phyloP scores from a whole-genome alignment of 2,329 filamentous ascomycete genomes.

The Penicillium italicum region DNA sequence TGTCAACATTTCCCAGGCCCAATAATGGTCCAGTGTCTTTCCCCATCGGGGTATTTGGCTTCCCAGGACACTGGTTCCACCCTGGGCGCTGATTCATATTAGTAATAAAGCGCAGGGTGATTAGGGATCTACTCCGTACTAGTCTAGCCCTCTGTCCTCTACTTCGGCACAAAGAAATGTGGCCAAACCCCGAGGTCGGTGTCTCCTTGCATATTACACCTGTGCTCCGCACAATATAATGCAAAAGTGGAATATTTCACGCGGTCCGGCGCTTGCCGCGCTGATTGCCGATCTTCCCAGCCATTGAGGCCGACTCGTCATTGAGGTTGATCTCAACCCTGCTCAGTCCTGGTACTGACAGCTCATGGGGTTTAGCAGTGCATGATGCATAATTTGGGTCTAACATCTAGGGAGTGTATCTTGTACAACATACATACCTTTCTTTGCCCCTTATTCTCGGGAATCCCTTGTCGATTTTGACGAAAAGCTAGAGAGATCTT shows the following conservation, averaged over 20 bases:
- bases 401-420: background rate
- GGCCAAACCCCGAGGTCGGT: background rate
- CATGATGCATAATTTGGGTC: background rate
- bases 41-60: background rate
- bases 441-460: background rate
- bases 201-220: background rate
- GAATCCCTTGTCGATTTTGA: background rate
- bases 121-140: background rate
- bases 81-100: background rate
- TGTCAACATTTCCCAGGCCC: background rate
- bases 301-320: background rate
- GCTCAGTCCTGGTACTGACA: background rate
- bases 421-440: background rate
- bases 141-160: no score
- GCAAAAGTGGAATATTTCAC: background rate
- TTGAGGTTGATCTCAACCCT: background rate
- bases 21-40: background rate
- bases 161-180: background rate
- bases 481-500: background rate
- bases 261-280: background rate
- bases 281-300: background rate
- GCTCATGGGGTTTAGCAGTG: background rate
- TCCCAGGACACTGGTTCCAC: background rate
- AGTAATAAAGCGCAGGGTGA: background rate
- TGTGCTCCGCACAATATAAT: no score